These are phyloP conservation scores for Nicotiana noctiflora DNA, from an alignment of 257 asterid genomes.

Conservation along the genomic window DNA sequence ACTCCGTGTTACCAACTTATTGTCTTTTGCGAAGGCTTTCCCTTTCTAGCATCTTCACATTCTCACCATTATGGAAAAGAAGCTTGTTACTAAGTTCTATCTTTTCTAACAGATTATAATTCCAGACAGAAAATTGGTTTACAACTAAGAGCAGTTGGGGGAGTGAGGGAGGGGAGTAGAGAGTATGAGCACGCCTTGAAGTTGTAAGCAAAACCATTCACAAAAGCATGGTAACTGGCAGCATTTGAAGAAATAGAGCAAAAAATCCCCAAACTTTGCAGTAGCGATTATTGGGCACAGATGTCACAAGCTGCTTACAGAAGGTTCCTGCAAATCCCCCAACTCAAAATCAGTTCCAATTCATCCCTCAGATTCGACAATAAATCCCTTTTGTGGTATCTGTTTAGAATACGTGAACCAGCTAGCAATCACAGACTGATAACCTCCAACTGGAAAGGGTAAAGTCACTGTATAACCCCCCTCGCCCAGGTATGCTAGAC, in stretches of 20 bases:
- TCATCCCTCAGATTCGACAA: neutral
- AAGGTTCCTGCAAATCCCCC: neutral
- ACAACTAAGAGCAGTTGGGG: neutral
- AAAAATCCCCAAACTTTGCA: neutral
- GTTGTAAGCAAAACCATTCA: neutral
- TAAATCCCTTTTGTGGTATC: neutral
- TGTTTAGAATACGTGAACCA: neutral
- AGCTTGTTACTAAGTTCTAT: neutral
- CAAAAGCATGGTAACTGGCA: neutral
- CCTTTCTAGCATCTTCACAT: neutral
- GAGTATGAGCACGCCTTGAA: neutral
- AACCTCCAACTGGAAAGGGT: neutral
- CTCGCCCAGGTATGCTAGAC: neutral
- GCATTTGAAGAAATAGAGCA: neutral
- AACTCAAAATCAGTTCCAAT: neutral
- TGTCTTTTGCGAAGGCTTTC: neutral
- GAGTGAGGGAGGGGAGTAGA: neutral
- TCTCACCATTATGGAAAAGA: neutral
- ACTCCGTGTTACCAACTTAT: neutral
- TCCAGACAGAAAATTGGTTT: neutral
- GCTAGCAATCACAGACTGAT: neutral
- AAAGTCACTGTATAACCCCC: neutral
- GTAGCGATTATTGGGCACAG: neutral
- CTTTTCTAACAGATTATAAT: neutral
- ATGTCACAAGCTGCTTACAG: neutral